phyloP scores from a whole-genome alignment of 2,329 filamentous ascomycete genomes.

The Triangularia setosa region DNA sequence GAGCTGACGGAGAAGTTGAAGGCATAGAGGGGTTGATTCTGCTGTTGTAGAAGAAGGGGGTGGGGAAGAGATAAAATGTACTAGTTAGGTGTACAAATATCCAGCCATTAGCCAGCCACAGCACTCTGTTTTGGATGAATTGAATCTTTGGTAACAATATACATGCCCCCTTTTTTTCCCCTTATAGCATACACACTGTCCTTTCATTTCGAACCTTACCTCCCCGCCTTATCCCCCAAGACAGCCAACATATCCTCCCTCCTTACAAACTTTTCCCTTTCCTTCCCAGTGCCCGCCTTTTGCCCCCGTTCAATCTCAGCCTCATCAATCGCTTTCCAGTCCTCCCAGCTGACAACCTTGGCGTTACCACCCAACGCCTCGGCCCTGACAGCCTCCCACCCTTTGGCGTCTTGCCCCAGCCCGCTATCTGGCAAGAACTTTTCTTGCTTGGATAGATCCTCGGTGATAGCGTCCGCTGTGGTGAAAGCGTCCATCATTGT shows the following conservation, averaged over 20 bases:
- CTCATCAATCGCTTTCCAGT: conserved; percentile 81
- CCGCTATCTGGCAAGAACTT: conserved; percentile 36
- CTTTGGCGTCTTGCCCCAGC: conserved; percentile 33
- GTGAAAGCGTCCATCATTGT: conserved; percentile 94
- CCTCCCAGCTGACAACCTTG: conserved; percentile 70
- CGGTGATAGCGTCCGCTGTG: conserved; percentile 76
- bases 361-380: conserved; percentile 52
- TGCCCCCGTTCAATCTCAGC: conserved; percentile 66
- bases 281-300: conserved; percentile 59
- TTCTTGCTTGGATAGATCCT: conserved; percentile 60
- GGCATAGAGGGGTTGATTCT: conserved; percentile 14
- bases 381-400: conserved; percentile 72
- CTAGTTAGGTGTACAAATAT: conserved; percentile 1
- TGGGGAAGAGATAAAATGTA: conserved; percentile 14
- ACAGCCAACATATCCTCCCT: conserved; percentile 56
- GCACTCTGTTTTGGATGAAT: neutral
- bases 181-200: neutral
- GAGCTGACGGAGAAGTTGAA: conserved; percentile 93
- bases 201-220: neutral
- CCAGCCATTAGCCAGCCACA: neutral
- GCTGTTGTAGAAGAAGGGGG: conserved; percentile 9
- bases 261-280: conserved; percentile 66
- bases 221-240: conserved; percentile 33
- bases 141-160: neutral
- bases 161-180: neutral